phyloP scores from a whole-genome alignment of 2,329 filamentous ascomycete species.

The Colletotrichum tanaceti region DNA sequence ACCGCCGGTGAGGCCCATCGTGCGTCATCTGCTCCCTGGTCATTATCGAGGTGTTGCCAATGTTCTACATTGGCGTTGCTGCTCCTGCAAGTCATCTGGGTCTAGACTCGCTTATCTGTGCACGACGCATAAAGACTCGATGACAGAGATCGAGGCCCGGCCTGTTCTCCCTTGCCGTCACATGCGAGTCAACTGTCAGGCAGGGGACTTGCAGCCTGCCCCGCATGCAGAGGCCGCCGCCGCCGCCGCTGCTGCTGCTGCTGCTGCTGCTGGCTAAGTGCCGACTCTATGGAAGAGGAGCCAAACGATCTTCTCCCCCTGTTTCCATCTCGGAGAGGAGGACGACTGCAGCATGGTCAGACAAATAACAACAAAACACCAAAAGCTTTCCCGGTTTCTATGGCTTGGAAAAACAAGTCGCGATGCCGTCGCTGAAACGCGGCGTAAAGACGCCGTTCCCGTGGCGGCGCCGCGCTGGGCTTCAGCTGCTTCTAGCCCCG shows the following conservation, averaged over 20 bases:
- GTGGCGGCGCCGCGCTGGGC: constrained; percentile 1
- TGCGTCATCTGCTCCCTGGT: neutral
- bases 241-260: too few relatives aligned
- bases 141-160: neutral
- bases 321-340: neutral
- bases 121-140: neutral
- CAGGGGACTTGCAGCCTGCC: neutral
- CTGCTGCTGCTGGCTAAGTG: too few relatives aligned
- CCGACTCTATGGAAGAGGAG: too few relatives aligned
- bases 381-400: neutral
- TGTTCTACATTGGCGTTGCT: neutral
- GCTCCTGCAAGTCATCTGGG: neutral
- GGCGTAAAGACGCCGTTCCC: neutral
- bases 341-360: too few relatives aligned
- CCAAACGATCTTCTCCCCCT: too few relatives aligned
- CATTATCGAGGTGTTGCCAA: neutral
- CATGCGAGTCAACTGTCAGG: neutral
- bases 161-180: constrained; percentile 7
- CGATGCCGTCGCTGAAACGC: neutral
- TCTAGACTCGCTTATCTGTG: neutral
- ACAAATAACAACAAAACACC: too few relatives aligned
- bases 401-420: neutral
- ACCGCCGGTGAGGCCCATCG: neutral
- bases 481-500: neutral
- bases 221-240: too few relatives aligned